phyloP scores from a whole-genome alignment of 2,329 filamentous ascomycete species.

The Colletotrichum zoysiae region DNA sequence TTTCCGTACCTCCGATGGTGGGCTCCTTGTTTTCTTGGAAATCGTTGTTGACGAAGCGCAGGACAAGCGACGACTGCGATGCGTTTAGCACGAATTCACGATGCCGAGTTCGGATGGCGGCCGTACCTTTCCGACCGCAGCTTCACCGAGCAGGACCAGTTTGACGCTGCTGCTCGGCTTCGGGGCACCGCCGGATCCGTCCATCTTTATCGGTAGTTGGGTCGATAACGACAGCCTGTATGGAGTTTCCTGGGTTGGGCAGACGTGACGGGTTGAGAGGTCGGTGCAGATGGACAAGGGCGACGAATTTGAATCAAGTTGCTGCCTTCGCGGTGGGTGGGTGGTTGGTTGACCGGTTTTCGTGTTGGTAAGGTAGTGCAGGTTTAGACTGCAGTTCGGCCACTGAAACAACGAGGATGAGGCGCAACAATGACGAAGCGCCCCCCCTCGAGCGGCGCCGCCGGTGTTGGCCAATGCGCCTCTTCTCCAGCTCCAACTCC shows the following conservation, averaged over 20 bases:
- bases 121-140: constrained; percentile 95
- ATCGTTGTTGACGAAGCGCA: constrained; percentile 99
- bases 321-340: constrained; percentile 38
- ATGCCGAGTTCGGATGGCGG: constrained; percentile 4
- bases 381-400: constrained; percentile 35
- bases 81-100: constrained; percentile 35
- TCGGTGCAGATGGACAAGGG: constrained; percentile 22
- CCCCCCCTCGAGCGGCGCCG: constrained; percentile 5
- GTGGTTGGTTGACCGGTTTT: constrained; percentile 37
- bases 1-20: constrained; percentile 89
- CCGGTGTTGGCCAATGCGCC: constrained; percentile 39
- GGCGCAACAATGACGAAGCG: constrained; percentile 49
- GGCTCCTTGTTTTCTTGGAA: constrained; percentile 99
- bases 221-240: constrained; percentile 30
- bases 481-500: constrained; percentile 25
- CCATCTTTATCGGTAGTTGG: constrained; percentile 64
- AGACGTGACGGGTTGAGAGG: not conserved
- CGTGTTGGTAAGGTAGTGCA: constrained; percentile 12
- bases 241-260: not conserved
- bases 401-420: constrained; percentile 42
- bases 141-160: constrained; percentile 96
- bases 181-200: constrained; percentile 76
- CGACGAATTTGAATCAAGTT: constrained; percentile 26
- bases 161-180: constrained; percentile 99
- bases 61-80: constrained; percentile 88